Base-by-base conservation (phyloP, 2,329 filamentous ascomycete species). In the Leptosphaerulina australis region DNA sequence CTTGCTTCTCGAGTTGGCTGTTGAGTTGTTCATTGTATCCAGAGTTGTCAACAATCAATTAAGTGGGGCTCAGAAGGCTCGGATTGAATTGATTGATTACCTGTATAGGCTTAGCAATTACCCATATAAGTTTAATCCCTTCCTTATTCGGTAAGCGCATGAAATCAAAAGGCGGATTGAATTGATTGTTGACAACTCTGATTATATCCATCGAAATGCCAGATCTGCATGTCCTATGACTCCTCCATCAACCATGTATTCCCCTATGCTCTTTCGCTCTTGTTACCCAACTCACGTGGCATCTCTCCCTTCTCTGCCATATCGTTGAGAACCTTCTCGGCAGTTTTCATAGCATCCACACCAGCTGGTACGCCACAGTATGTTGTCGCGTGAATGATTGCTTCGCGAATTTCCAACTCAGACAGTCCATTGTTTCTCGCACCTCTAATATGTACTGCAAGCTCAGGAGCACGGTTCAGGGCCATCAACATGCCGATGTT, bases 401-500 rank as follows among this genome's bases (percentile, higher is more conserved):
- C 80, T 70, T 88, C 85, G 14, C 84, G 73, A 41, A 88, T 85
- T 68, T 87, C 84, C 14, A 83, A 66, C 62, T 86, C 83, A 0
- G 76, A 80, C 9, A 84, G 71, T 0, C 85, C 85, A 57, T 88
- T 88, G 58, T 82, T 85, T 56, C 84, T 70, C 1, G 84, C 85
- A 0, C 84, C 84, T 17, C 83, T 75, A n/a, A 85, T 76, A 64
- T 88, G 85, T 6, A 83, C 78, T 0, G 76, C 83, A 48, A 88
- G 73, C 64, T 88, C 85, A 0, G 81, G 78, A 5, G 74, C 76
- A 4, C 82, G 76, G 60, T 86, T 86, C 54, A 86, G 74, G 3
- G 83, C 83, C 67, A 81, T 82, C 35, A 88, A 74, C 80, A 88
- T 86, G 37, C 80, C 83, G 37, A 87, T 82, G 66, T 87, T 87